Base-by-base conservation (phyloP, 495 filamentous ascomycete species). In the Aspergillus indologenus region DNA sequence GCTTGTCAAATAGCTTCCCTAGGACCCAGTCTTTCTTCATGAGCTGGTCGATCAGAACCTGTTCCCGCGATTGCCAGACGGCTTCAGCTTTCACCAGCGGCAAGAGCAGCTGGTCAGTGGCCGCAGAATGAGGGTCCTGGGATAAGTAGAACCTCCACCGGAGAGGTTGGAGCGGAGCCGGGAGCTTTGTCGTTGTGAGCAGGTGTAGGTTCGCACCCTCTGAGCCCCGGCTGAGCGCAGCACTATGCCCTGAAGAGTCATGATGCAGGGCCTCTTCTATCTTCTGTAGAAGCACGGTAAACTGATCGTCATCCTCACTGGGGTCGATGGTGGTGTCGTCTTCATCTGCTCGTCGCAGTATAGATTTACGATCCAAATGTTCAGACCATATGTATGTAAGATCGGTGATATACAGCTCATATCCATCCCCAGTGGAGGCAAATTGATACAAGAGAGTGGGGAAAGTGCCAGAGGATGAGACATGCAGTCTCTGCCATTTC, bases 361-460 rank as follows among this genome's bases (percentile, higher is more conserved):
- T 90, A 1, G 80, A 78, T 49, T 72, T 71, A 26, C 82, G 79
- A 42, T 85, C 76, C 31, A 96, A 73, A 18, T 66, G 74, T 74
- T 96, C 92, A 4, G 78, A 79, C 94, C 94, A 98, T n/a, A 97
- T 71, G 58, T 85, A 79, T 66, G 85, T 88, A 18, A 98, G 82
- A 71, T 98, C 94, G 4, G 93, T 94, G 26, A 97, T 68, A 57
- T 85, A 82, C 42, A 97, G 63, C 11, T 77, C 81, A 75, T 97
- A 98, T 44, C 83, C 83, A 26, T 75, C 65, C 20, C 65, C 42
- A 18, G 73, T 78, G 58, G 83, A 80, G 19, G 68, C 67, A 46
- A 77, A 76, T 65, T 82, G 83, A 56, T 83, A 74, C 2, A 88
- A 72, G 34, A 87, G 72, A 11, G 81, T 74, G n/a, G 85, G 83